Conservation (phyloP, 139 green algal genomes). For the Ulvella scutata region DNA sequence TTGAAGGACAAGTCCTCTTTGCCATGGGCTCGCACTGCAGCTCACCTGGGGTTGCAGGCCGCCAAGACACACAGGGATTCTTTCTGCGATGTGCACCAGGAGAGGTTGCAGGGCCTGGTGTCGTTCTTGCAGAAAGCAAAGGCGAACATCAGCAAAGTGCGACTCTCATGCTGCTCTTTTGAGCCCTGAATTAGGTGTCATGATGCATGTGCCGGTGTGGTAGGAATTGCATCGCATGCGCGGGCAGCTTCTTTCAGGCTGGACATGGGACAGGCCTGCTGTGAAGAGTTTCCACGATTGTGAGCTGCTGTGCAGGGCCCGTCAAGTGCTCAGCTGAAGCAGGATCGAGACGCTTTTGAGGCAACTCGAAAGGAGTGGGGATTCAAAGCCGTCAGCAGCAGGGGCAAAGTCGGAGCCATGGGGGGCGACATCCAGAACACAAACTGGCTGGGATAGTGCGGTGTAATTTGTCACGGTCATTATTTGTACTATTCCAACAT, state of each 20-base stretch:
- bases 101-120: constrained; percentile 19
- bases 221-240: too few relatives aligned
- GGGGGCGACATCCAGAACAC: not conserved
- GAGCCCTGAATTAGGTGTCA: too few relatives aligned
- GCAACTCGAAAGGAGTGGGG: not conserved
- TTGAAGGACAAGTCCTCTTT: constrained; percentile 21
- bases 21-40: constrained; percentile 29
- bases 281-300: too few relatives aligned
- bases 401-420: not conserved
- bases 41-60: constrained; percentile 23
- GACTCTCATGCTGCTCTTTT: too few relatives aligned
- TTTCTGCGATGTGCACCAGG: constrained; percentile 24
- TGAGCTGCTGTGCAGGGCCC: not conserved
- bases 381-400: not conserved
- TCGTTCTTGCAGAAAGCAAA: constrained; percentile 20
- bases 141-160: too few relatives aligned
- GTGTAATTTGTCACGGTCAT: too few relatives aligned
- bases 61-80: constrained; percentile 8
- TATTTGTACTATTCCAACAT: not conserved
- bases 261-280: too few relatives aligned
- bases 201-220: too few relatives aligned
- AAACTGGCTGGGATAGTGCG: not conserved
- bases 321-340: not conserved
- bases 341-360: not conserved
- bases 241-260: too few relatives aligned